Base-by-base conservation (phyloP, 176 grass and related monocot genomes). In the Elymus sibiricus region DNA sequence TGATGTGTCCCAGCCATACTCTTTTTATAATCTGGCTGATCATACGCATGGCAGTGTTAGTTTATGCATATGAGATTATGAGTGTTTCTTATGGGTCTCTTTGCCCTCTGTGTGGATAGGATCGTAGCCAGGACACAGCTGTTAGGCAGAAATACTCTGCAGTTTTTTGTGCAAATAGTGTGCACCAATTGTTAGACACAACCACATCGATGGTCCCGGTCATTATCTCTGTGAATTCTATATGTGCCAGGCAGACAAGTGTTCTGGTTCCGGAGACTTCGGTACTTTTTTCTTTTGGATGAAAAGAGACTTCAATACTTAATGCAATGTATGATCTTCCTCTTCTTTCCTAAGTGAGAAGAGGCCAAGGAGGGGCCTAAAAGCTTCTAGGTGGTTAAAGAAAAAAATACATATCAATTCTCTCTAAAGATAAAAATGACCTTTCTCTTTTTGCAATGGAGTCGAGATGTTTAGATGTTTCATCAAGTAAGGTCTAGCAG, bases 131-230 rank as follows among this genome's bases (percentile, higher is more conserved):
- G 21, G 12, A 0, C 43, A 77, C 17, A 74, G 70, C 29, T 65
- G 83, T 77, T 85, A 66, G 83, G 83, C 83, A 85, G 60, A 85
- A 76, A 74, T 76, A 42, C 0, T 13, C 1, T 64, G 7, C n/a
- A 2, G 19, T 76, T 84, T 51, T 12, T 0, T 64, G 26, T 84
- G 35, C 43, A 64, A 64, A 11, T 47, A 47, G 38, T 28, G 21
- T 37, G 71, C 59, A 40, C 31, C 71, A 19, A 76, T 21, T 84
- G 58, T 16, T 26, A 65, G 58, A 21, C 58, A 75, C 28, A 11
- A 7, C 15, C 27, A 76, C 25, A 47, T 75, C 8, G 8, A 19
- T 64, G 55, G 56, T 74, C 69, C 25, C 68, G 7, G 67, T 58
- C 28, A 72, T 28, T 11, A 22, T 82, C 9, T n/a, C 28, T 58